phyloP scores from a whole-genome alignment of 495 filamentous ascomycete species.

The Lepidopterella palustris region DNA sequence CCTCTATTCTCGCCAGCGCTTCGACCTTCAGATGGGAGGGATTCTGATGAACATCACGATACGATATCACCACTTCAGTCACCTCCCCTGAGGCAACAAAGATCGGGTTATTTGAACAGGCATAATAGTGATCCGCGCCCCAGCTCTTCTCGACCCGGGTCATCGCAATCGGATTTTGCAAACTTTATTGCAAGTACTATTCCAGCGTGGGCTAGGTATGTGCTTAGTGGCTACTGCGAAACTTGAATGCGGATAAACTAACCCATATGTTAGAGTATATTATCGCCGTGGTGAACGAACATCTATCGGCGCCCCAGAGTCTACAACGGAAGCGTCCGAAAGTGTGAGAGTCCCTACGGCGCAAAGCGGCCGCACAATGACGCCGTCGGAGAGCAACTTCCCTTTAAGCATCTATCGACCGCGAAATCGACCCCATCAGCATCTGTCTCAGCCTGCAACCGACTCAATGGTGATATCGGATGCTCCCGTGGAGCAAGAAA shows the following conservation, averaged over 20 bases:
- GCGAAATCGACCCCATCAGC: constrained; percentile 30
- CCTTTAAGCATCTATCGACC: constrained; percentile 37
- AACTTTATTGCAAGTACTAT: constrained; percentile 52
- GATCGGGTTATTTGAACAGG: constrained; percentile 33
- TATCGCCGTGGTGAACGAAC: constrained; percentile 33
- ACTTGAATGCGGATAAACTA: constrained; percentile 34
- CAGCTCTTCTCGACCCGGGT: constrained; percentile 39
- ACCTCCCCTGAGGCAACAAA: constrained; percentile 30
- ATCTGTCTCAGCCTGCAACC: constrained; percentile 6
- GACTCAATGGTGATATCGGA: constrained; percentile 20
- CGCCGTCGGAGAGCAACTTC: constrained; percentile 33
- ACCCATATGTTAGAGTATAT: constrained; percentile 20
- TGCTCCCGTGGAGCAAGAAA: constrained; percentile 13
- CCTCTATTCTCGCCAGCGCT: constrained; percentile 27
- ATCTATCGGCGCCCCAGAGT: constrained; percentile 25
- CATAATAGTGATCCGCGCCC: constrained; percentile 24
- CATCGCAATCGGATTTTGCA: constrained; percentile 33
- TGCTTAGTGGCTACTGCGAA: neutral
- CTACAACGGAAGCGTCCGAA: constrained; percentile 16
- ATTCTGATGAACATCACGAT: constrained; percentile 36
- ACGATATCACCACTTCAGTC: constrained; percentile 34
- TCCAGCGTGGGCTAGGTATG: constrained; percentile 57
- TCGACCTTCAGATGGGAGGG: constrained; percentile 16
- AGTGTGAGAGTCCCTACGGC: constrained; percentile 23
- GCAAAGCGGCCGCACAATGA: constrained; percentile 24